Evolutionary conservation across 768 basidiomycete genomes (phyloP).

Genomic region (Agaricus subrufescens): DNA sequence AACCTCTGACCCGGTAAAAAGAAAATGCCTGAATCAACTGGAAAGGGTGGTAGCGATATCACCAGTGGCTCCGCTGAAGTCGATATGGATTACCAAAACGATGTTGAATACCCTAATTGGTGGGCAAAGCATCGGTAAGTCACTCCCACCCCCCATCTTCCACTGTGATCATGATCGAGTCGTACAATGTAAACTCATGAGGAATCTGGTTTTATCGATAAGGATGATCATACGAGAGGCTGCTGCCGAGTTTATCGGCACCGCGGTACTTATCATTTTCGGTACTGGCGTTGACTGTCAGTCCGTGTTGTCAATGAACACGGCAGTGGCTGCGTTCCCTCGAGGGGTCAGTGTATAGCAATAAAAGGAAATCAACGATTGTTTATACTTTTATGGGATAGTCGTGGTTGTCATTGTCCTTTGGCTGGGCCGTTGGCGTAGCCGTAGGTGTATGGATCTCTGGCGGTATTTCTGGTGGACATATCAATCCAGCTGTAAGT

Average conservation of each 20-base stretch:
- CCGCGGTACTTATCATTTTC: constrained; percentile 53
- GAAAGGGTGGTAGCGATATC: not conserved
- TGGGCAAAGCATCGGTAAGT: constrained; percentile 55
- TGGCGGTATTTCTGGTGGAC: constrained; percentile 66
- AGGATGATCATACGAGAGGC: constrained; percentile 43
- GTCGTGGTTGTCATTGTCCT: constrained; percentile 43
- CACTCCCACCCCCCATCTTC: not conserved
- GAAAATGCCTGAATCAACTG: constrained; percentile 5
- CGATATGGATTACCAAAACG: constrained; percentile 2
- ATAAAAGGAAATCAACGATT: not conserved
- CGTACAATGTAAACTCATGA: not conserved
- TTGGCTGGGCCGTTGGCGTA: constrained; percentile 57
- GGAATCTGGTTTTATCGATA: not conserved
- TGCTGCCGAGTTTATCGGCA: constrained; percentile 60
- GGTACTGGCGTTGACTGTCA: constrained; percentile 58
- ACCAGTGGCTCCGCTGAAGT: not conserved
- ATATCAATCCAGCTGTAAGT: constrained; percentile 68
- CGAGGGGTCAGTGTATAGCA: constrained; percentile 44
- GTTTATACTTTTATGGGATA: constrained; percentile 15
- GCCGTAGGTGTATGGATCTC: constrained; percentile 68
- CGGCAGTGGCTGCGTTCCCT: constrained; percentile 38
- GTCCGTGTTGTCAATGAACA: constrained; percentile 42
- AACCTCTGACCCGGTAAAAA: not conserved
- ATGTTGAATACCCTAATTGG: constrained; percentile 39
- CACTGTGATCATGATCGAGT: not conserved